phyloP scores from a whole-genome alignment of 75 land plant genomes.

The Pinus tabuliformis region DNA sequence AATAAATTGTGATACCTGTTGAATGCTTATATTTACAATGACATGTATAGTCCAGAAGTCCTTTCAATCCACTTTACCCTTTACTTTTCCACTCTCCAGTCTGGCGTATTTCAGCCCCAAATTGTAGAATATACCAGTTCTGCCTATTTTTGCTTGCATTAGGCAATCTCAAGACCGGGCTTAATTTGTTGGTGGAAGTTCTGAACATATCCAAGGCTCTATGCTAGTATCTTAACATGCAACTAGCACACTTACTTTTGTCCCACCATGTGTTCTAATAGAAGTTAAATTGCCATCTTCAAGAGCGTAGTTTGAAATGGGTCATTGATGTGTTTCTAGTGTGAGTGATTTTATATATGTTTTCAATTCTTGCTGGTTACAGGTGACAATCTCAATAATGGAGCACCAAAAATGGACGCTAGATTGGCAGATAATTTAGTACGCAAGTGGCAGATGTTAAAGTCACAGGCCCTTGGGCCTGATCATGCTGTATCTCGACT shows the following conservation, averaged over 20 bases:
- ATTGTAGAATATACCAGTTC: not conserved
- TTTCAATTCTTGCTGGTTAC: too few species aligned
- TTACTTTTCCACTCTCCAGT: not conserved
- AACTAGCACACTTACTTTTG: not conserved
- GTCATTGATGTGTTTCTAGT: not conserved
- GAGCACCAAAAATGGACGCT: constrained; percentile 81
- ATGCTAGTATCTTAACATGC: not conserved
- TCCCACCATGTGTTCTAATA: not conserved
- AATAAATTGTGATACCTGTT: not conserved
- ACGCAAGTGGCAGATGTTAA: constrained; percentile 82
- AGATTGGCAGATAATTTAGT: constrained; percentile 74
- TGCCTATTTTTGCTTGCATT: not conserved
- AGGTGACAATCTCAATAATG: too few species aligned
- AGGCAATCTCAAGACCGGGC: not conserved
- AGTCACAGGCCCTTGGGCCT: constrained; percentile 85
- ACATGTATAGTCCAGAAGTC: not conserved
- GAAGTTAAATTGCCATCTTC: not conserved
- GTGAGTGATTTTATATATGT: not conserved
- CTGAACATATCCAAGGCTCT: not conserved
- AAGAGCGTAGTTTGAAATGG: not conserved
- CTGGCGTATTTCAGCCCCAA: not conserved
- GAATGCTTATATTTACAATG: not conserved
- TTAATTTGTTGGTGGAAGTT: not conserved
- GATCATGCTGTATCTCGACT: constrained; percentile 57
- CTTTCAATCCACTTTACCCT: not conserved